Base-by-base conservation (phyloP, 2,329 filamentous ascomycete species). In the Trichoderma sp. region DNA sequence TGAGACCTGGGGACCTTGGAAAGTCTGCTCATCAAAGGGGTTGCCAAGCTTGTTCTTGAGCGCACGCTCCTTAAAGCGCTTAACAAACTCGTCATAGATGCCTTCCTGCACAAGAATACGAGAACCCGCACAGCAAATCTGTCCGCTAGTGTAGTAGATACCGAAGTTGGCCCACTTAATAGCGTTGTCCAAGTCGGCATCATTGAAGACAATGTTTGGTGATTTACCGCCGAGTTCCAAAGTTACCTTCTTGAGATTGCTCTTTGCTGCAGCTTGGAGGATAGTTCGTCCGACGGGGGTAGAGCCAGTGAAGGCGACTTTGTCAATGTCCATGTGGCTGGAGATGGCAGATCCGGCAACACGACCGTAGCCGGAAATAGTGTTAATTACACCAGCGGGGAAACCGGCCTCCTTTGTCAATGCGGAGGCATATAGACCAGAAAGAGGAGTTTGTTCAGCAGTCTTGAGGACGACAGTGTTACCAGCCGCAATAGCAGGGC, bases 1-100 rank as follows among this genome's bases (percentile, higher is more conserved):
- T 73, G 90, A 93, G 77, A 96, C 91, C 83, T 96, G 93, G 49
- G 93, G 93, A 62, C 93, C 93, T 82, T 96, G 93, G 91, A 95
- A 95, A 73, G 92, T 95, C 72, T 91, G 86, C 73, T 86, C 79
- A 75, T 87, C 83, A 85, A 96, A 95, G 72, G 93, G 93, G 84
- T 96, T 91, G 74, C 93, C 93, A 74, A 96, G 91, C 75, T 89
- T 86, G 86, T 95, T 96, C 83, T 87, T 79, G 75, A 83, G 77
- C 47, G 92, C 91, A 66, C 92, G 89, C 83, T 88, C 86, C 88
- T 92, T 94, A 88, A 96, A 96, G 62, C 88, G 86, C 76, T 86
- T 85, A 63, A 97, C 81, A 82, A 96, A 96, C 85, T 93, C 91
- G 84, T 96, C 93, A 84, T 96, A 94, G 81, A 96, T 91, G 71